Evolutionary conservation across 1,284 basidiomycete genomes (phyloP).

Genomic region (Omphalotus olearius): DNA sequence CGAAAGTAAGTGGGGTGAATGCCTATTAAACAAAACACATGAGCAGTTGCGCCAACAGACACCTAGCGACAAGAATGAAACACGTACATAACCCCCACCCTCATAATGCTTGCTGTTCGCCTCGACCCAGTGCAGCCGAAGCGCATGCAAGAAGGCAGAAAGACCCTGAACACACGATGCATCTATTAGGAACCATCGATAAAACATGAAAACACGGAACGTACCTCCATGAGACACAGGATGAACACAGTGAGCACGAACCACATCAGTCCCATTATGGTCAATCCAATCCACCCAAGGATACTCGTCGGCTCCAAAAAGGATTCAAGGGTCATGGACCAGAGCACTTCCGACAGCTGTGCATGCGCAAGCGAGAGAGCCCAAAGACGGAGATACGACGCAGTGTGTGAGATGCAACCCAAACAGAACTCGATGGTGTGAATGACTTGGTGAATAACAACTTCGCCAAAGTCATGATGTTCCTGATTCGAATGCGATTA

Average conservation of each 20-base stretch:
- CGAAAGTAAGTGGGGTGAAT: conserved; percentile 67
- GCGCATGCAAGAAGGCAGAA: conserved; percentile 92
- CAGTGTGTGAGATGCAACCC: conserved; percentile 98
- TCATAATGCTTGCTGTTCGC: conserved; percentile 96
- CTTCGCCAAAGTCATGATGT: conserved; percentile 88
- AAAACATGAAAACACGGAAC: conserved; percentile 25
- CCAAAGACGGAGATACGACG: conserved; percentile 98
- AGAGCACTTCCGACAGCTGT: conserved; percentile 94
- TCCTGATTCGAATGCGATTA: conserved; percentile 37
- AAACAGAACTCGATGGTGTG: conserved; percentile 99
- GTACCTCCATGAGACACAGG: conserved; percentile 91
- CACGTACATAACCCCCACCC: conserved; percentile 82
- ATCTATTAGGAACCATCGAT: conserved; percentile 9
- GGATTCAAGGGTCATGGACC: conserved; percentile 76
- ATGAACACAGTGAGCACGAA: conserved; percentile 74
- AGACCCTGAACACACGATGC: conserved; percentile 55
- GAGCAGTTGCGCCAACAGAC: conserved; percentile 26
- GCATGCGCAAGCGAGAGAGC: conserved; percentile 97
- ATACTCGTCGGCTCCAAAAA: conserved; percentile 57
- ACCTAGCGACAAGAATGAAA: conserved; percentile 13
- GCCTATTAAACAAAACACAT: conserved; percentile 36
- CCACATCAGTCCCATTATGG: conserved; percentile 77
- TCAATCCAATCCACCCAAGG: conserved; percentile 54
- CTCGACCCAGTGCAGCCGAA: conserved; percentile 98
- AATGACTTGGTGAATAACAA: conserved; percentile 95